Evolutionary conservation across 139 green algal genomes (phyloP), one percentile per base, ranked within the genome.

Genomic region (Picochlorum sp.): DNA sequence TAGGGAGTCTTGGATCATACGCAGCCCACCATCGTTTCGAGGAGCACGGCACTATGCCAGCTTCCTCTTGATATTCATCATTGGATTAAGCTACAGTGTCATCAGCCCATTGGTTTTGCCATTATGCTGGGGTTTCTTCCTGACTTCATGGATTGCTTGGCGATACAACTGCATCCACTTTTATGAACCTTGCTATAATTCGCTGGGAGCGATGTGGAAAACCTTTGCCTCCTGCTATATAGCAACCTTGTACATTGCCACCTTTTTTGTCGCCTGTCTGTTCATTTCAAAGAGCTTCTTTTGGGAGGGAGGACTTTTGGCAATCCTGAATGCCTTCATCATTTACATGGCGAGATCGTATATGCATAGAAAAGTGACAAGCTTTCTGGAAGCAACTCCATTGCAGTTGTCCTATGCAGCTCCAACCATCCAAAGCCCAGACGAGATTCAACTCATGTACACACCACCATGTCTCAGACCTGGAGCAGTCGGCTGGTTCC

Each of bases 161-260:
- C 41, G 56, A 45, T 62, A 47, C 30, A 24, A 45, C 44, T 30
- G 26, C 26, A 62, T 62, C 6, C 30, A 62, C 30, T 62, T 62
- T 47, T 62, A 62, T 21, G 26, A 62, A 21, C 56, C 56, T 23
- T 47, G 26, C 26, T 47, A 45, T 28, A 31, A 62, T 20, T 21
- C 26, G 4, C 1, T 15, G 6, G 56, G 56, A 1, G n/a, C 10
- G 0, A 45, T 62, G 15, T 47, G 16, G n/a, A 14, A 45, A 45
- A 24, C 0, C 41, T 62, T 45, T 15, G 16, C 16, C 8, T 13
- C 15, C 4, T 45, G 15, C 15, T 24, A 21, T 28, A 23, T 62
- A 3, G 30, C 16, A 21, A 62, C 26, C 14, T 21, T 62, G 15
- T 23, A 38, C 1, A 6, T 62, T n/a, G 26, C 26, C 9, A 45